Conservation (phyloP, 1,284 basidiomycete species). For the Pholiota adiposa region DNA sequence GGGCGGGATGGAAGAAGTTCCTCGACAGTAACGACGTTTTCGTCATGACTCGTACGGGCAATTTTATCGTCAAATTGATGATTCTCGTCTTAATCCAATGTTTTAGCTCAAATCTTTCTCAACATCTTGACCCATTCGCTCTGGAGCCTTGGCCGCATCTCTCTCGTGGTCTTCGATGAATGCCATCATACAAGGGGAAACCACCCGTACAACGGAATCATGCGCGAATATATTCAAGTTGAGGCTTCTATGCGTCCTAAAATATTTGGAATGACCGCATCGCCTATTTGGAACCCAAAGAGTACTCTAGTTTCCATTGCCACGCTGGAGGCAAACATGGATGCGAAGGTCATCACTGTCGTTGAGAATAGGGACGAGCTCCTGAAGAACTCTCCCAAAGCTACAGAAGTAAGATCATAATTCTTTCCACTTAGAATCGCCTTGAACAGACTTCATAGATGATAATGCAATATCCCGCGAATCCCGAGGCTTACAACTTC, state of each 20-base stretch:
- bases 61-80: slow-evolving; percentile 6
- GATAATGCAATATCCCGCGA: slow-evolving; percentile 57
- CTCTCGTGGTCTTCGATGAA: slow-evolving; percentile 83
- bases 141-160: slow-evolving; percentile 73
- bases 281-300: slow-evolving; percentile 79
- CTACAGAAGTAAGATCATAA: slow-evolving; percentile 58
- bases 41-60: slow-evolving; percentile 39
- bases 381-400: slow-evolving; percentile 60
- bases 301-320: slow-evolving; percentile 62
- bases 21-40: slow-evolving; percentile 72
- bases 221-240: slow-evolving; percentile 74
- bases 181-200: slow-evolving; percentile 81
- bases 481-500: slow-evolving; percentile 56
- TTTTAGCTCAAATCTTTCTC: slow-evolving; percentile 78
- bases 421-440: neutral
- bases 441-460: slow-evolving; percentile 43
- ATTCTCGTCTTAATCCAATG: too few relatives aligned
- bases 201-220: slow-evolving; percentile 81
- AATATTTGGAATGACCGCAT: slow-evolving; percentile 90
- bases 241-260: slow-evolving; percentile 59
- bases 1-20: slow-evolving; percentile 64
- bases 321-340: slow-evolving; percentile 71
- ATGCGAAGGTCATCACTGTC: slow-evolving; percentile 76
- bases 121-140: slow-evolving; percentile 80
- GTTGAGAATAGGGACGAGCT: slow-evolving; percentile 69